Base-by-base conservation (phyloP, 2,329 filamentous ascomycete genomes). In the Alternaria viburni region DNA sequence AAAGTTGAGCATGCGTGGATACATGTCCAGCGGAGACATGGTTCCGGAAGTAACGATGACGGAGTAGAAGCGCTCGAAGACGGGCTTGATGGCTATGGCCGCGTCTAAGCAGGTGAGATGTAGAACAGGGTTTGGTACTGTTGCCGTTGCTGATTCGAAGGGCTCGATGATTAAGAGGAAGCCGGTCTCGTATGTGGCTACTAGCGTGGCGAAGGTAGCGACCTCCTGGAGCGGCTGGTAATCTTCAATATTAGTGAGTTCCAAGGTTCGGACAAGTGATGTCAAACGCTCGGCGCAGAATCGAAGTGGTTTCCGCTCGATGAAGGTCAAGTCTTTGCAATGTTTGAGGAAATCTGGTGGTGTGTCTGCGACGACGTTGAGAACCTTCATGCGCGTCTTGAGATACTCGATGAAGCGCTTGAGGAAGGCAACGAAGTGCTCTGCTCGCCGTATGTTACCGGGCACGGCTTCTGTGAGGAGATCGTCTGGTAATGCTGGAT, bases 41-140 rank as follows among this genome's bases (percentile, higher is more conserved):
- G 96, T 99, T 67, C 96, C 96, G 0, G 96, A 98, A 0, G 96
- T 99, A 77, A 99, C 98, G 76, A 99, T 97, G 68, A 99, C 96
- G 1, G 96, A 98, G 79, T 93, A 94, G 80, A 99, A 99, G 55
- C 96, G 90, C 63, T 99, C 95, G 75, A 99, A 97, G 6, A 99
- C 95, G 0, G 96, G 96, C 67, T 96, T 96, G 75, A 99, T 99
- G 45, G 96, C 96, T 69, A 99, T 99, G 0, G 96, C 96, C 5
- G 96, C 96, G 80, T 99, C 96, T 21, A 99, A 86, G 74, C 96
- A 99, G 3, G 95, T 96, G 77, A 99, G 97, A 78, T 99, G 96
- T 12, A 99, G 85, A n/a, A 98, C 90, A 0, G 96, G 96, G 68
- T 99, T 99, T 0, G 96, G 93, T 0, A 99, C 94, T 56, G 96